A percentile compares a stretch with the other conserved stretches of the same genome.
phyloP scores from a whole-genome alignment of 768 basidiomycete genomes.

The Phylloporus arenicola region DNA sequence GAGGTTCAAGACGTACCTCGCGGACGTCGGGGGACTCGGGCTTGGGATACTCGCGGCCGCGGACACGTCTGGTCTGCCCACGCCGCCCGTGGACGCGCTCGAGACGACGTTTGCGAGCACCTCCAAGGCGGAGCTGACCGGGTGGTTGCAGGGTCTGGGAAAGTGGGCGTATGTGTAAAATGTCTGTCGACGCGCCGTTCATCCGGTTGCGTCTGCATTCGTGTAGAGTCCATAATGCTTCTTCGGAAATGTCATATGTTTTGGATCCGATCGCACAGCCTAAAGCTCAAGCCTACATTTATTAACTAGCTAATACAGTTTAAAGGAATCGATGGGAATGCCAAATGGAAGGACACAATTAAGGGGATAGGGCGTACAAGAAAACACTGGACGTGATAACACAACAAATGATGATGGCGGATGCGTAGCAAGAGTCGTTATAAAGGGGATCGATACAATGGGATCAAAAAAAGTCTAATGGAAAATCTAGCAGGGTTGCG shows the following conservation, averaged over 20 bases:
- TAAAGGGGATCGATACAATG: conserved; percentile 8
- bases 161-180: conserved; percentile 37
- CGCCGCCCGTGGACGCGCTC: conserved; percentile 24
- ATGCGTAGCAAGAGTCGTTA: not conserved
- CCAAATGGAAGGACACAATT: not conserved
- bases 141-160: conserved; percentile 35
- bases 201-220: not conserved
- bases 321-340: not conserved
- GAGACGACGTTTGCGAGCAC: conserved; percentile 24
- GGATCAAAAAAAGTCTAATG: conserved; percentile 4
- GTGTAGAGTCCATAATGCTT: not conserved
- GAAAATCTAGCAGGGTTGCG: conserved; percentile 2
- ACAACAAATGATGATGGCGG: not conserved
- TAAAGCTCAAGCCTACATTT: not conserved
- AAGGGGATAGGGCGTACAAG: not conserved
- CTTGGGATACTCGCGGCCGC: conserved; percentile 71
- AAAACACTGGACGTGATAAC: not conserved
- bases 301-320: not conserved
- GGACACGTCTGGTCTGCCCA: conserved; percentile 14
- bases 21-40: conserved; percentile 90
- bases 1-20: conserved; percentile 57
- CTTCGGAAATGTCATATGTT: not conserved
- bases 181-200: not conserved
- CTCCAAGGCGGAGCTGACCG: conserved; percentile 24
- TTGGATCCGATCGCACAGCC: not conserved